These are phyloP conservation scores for Escallonia rubra DNA, from an alignment of 129 eudicot genomes.

Conservation along the genomic window DNA sequence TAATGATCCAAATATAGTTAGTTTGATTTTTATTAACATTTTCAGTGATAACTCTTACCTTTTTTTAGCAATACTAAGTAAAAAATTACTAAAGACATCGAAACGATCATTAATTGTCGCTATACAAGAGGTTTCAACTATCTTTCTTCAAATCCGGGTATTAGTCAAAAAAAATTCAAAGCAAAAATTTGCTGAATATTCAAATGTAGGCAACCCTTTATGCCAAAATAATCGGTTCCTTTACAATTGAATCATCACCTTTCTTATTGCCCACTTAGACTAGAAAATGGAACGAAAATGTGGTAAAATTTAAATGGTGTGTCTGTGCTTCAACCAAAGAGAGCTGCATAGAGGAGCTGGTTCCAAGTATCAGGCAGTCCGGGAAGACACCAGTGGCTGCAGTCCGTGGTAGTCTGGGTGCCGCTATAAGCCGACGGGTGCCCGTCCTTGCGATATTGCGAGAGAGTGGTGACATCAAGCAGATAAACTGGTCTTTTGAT, in stretches of 20 bases:
- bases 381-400: slow-evolving; percentile 98
- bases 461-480: slow-evolving; percentile 67
- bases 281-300: not conserved
- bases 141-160: not conserved
- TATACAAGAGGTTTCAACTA: not conserved
- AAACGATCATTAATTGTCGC: not conserved
- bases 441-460: slow-evolving; percentile 78
- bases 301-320: not conserved
- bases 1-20: too few species aligned
- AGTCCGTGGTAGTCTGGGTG: slow-evolving; percentile 52
- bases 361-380: slow-evolving; percentile 99
- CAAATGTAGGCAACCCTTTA: not conserved
- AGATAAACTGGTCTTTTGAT: slow-evolving; percentile 64
- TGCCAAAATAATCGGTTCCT: slow-evolving; percentile 6
- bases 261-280: not conserved
- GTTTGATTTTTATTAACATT: too few species aligned
- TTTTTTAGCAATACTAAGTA: too few species aligned
- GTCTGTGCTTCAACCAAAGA: slow-evolving; percentile 14
- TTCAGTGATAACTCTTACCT: too few species aligned
- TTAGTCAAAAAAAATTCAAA: not conserved
- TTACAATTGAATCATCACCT: slow-evolving; percentile 11
- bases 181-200: not conserved
- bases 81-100: not conserved
- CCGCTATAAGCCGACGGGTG: slow-evolving; percentile 68
- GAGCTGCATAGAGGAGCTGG: slow-evolving; percentile 57